These are phyloP conservation scores for Botrytis fragariae DNA, from an alignment of 2,329 filamentous ascomycete species.

Conservation along the genomic window DNA sequence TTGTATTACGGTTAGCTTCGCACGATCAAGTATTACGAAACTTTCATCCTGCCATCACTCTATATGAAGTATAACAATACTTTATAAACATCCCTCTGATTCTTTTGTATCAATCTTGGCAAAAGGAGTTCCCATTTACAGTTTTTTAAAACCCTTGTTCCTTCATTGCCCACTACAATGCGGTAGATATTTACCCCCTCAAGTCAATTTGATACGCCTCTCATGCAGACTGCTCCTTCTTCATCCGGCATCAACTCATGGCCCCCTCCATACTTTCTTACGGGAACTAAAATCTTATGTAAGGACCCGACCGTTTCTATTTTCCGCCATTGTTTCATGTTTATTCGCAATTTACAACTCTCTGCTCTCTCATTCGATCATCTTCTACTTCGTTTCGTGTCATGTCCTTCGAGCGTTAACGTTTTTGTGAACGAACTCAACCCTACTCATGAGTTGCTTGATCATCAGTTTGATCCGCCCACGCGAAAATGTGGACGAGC, in stretches of 20 bases:
- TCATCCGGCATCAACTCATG: neutral
- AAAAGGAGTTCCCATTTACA: neutral
- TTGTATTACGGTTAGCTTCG: no score
- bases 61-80: neutral
- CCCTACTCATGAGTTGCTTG: neutral
- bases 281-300: constrained; percentile 2
- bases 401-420: neutral
- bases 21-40: neutral
- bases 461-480: neutral
- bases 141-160: neutral
- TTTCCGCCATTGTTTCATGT: neutral
- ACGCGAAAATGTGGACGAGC: neutral
- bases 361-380: neutral
- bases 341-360: neutral
- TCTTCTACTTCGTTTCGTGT: neutral
- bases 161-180: neutral
- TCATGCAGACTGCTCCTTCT: neutral
- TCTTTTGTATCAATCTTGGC: neutral
- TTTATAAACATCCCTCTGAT: neutral
- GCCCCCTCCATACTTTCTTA: neutral
- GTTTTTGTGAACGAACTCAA: neutral
- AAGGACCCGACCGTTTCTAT: neutral
- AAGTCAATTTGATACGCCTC: neutral
- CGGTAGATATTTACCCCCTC: neutral
- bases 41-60: neutral